Evolutionary conservation across 75 land plant genomes (phyloP), one percentile per base, ranked within the genome.

Genomic region (Adiantum capillusveneris): DNA sequence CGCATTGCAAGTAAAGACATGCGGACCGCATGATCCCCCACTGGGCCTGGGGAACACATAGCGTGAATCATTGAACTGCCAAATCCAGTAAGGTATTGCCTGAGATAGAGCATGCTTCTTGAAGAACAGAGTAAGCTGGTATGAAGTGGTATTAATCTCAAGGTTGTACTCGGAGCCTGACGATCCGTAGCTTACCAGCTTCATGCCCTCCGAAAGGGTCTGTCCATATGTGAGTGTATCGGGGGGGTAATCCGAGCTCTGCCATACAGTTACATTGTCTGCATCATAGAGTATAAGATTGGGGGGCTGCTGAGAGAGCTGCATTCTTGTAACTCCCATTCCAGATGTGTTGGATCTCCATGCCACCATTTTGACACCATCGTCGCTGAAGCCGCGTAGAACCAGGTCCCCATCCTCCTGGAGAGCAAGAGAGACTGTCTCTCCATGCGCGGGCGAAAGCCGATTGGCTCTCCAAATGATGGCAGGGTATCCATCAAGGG

Each of bases 261-360:
- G 37, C 64, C 64, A 61, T 16, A 61, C 18, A 25, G 30, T 28
- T 0, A 0, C 17, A 17, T 49, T 45, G 1, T 0, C 17, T 0
- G 28, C 6, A 0, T 29, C 64, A 14, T 7, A 7, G 21, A 46
- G 49, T 17, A 7, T 20, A 5, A 46, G 49, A 17, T 46, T 46
- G 49, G 21, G 5, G 14, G 49, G 49, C 5, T 46, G 2, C 49
- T 46, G 49, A 0, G 44, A 13, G 0, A 61, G 11, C 29, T 61
- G 17, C 24, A 61, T 17, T 11, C 18, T 16, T 11, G 19, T 16
- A 0, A 54, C 27, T 25, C 63, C 60, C 29, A 9, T 49, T 0
- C 60, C 43, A 0, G 67, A 44, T 14, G 61, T 60, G 30, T 48
- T 11, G 29, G 73, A 60, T 14, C 62, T 48, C 79, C 79, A 77